A percentile compares a stretch with the other conserved stretches of the same genome.
Conservation (phyloP, 2,329 filamentous ascomycete genomes). For the Rosellinia necatrix region DNA sequence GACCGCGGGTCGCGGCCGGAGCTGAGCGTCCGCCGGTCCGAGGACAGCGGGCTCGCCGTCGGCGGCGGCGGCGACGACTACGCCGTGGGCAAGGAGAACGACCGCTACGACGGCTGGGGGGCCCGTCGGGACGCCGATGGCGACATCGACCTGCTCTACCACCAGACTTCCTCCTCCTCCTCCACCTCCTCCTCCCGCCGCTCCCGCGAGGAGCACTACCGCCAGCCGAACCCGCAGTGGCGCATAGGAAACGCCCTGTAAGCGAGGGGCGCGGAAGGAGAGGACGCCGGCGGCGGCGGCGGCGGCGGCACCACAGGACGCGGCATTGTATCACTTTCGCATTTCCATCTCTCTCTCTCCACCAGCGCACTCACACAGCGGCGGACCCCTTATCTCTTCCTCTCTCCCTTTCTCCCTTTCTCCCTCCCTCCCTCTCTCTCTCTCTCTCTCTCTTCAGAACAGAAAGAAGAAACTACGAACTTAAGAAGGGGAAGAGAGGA, state of each 20-base stretch:
- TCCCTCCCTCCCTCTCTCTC: background rate
- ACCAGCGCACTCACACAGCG: too few relatives aligned
- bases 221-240: conserved; percentile 15
- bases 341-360: background rate
- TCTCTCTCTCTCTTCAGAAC: background rate
- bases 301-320: too few relatives aligned
- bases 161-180: background rate
- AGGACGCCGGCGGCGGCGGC: too few relatives aligned
- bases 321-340: too few relatives aligned
- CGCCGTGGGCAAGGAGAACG: conserved; percentile 8
- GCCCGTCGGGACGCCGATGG: conserved; percentile 20
- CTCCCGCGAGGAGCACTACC: background rate
- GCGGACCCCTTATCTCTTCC: too few relatives aligned
- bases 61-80: background rate
- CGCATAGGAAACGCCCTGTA: conserved; percentile 27
- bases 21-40: background rate
- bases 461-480: too few relatives aligned
- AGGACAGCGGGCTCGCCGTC: conserved; percentile 22
- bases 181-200: too few relatives aligned
- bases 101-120: background rate
- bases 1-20: conserved; percentile 24
- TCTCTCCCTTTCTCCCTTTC: background rate
- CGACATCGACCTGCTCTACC: conserved; percentile 20
- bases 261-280: too few relatives aligned
- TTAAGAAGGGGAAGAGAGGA: too few relatives aligned